Base-by-base conservation (phyloP, 2,329 filamentous ascomycete genomes). In the Neospermospora avenae region DNA sequence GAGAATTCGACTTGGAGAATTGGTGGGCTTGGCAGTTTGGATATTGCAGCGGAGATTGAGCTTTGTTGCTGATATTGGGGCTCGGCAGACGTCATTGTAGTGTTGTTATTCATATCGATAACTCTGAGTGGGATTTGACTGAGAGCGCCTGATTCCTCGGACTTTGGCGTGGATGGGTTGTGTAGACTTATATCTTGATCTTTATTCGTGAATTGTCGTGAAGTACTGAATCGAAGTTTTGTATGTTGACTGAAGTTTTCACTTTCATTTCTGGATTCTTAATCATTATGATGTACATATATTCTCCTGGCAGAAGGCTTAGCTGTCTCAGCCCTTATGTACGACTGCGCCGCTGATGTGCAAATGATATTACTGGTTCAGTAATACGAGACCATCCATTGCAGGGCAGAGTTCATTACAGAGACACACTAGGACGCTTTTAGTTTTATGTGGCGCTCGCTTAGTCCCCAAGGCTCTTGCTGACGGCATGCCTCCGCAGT, bases 1-100 rank as follows among this genome's bases (percentile, higher is more conserved):
- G 61, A 61, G 56, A 64, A 67, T 35, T 64, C 44, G 13, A 64
- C 45, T 22, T 63, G 42, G 22, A 67, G 54, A 11, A 49, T 59
- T 5, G 25, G 54, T 25, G 31, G 4, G 2, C 18, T 37, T 24
- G 24, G 18, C 8, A 34, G 6, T 53, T 46, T 55, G 16, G 11
- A 2, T 10, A 7, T 51, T 59, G 49, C 25, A 22, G 42, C 25
- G 13, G 35, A 10, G 10, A 1, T 34, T 31, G 18, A 18, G 25
- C 4, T 28, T 48, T 49, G 28, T 31, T 46, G 42, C 14, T 31
- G 28, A 14, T 14, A 2, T 39, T 25, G 13, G 10, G 39, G 8
- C 14, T 16, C n/a, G n/a, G 45, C 20, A 28, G 16, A 16, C 10
- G 4, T 34, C 45, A 49, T 49, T n/a, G n/a, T n/a, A 8, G 25